These are phyloP conservation scores for Spiraea crenata DNA, from an alignment of 331 rosid species.

Conservation along the genomic window DNA sequence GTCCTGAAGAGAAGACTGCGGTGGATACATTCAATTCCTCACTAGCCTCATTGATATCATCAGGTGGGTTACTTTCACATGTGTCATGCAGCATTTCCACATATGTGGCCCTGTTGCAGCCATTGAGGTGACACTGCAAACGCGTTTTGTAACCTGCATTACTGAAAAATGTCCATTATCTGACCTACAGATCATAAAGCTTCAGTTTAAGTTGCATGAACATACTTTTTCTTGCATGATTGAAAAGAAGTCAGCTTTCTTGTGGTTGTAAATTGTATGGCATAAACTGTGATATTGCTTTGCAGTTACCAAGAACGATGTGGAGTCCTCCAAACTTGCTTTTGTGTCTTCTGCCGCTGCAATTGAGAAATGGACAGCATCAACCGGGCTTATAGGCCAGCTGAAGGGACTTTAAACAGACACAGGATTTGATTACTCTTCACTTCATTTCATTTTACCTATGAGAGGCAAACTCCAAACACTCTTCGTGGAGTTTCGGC, in stretches of 20 bases:
- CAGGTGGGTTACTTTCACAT: conserved; percentile 47
- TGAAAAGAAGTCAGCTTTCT: background rate
- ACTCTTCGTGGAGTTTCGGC: conserved; percentile 22
- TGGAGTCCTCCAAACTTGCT: conserved; percentile 75
- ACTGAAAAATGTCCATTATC: background rate
- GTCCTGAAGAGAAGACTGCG: conserved; percentile 76
- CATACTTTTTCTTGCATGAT: background rate
- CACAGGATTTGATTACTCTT: conserved; percentile 15
- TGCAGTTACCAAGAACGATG: conserved; percentile 70
- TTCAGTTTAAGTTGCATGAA: background rate
- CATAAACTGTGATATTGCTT: background rate
- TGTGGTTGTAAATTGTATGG: background rate
- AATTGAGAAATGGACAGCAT: conserved; percentile 82
- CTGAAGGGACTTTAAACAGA: conserved; percentile 70
- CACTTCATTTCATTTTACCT: conserved; percentile 9
- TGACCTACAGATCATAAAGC: background rate
- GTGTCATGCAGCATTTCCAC: no score
- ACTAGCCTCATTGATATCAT: conserved; percentile 61
- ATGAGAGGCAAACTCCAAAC: conserved; percentile 6
- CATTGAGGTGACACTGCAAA: no score
- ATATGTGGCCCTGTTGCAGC: no score
- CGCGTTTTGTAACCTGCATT: background rate
- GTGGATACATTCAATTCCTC: conserved; percentile 72
- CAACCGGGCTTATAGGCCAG: conserved; percentile 59
- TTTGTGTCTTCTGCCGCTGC: conserved; percentile 77